Evolutionary conservation across 441 rosid genomes (phyloP), one percentile per base, ranked within the genome.

Genomic region (Populus trichocarpa): DNA sequence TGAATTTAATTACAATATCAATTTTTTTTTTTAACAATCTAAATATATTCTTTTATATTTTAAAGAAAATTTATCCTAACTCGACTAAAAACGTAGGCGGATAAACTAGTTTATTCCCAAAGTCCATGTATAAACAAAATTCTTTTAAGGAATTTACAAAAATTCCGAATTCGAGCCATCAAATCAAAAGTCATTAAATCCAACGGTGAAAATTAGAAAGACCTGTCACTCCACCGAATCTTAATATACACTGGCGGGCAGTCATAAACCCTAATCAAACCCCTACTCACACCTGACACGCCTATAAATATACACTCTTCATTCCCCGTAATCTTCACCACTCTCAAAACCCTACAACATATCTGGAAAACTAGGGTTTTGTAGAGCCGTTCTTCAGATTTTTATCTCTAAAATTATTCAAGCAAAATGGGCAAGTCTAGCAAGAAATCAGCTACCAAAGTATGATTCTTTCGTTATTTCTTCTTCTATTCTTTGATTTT

Each of bases 371-470:
- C 67, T 78, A 78, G 84, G 86, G 89, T 82, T 84, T 80, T 77
- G 82, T 13, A 57, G 81, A 38, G 67, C 36, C 74, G 46, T 32
- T 35, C 16, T 7, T 46, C 38, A 23, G 18, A 11, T 53, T 70
- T 16, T 23, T 7, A 1, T 53, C 28, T 0, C 64, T 3, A 74
- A 32, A 40, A 50, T 1, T 3, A 22, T 3, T 22, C 28, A 1
- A 61, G 66, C 23, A 61, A 10, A 61, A 94, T 94, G 98, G 98
- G 87, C 42, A 94, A 88, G 82, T 74, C 90, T 25, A 85, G 88
- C 88, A 93, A 91, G 89, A 93, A 94, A 79, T 89, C 97, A 46
- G 80, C 89, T 68, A 2, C 89, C 75, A 88, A 89, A 68, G 98
- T 94, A 80, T 11, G 46, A 3, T 40, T 40, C 46, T 40, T 40